Conservation (phyloP, 148 eudicot genomes). For the Vaccinium myrtillus region DNA sequence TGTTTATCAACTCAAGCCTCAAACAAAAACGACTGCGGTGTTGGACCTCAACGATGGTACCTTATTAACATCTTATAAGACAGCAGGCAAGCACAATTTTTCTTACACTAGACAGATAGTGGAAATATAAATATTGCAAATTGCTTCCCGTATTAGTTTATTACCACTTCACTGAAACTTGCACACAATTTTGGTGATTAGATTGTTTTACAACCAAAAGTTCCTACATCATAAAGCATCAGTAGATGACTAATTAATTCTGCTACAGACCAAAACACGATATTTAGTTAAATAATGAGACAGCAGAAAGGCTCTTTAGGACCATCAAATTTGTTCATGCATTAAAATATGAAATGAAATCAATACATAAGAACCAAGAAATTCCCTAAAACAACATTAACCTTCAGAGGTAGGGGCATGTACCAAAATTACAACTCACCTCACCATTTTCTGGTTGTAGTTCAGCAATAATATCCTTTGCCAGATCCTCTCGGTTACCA, state of each 20-base stretch:
- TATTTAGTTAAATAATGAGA: not conserved
- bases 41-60: not conserved
- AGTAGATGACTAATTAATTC: not conserved
- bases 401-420: constrained; percentile 5
- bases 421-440: constrained; percentile 44
- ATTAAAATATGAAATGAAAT: not conserved
- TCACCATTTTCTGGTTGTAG: constrained; percentile 74
- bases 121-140: not conserved
- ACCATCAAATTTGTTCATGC: not conserved
- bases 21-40: not conserved
- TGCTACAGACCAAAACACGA: not conserved
- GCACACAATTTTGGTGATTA: not conserved
- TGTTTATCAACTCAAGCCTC: not conserved
- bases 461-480: constrained; percentile 80
- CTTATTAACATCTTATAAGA: not conserved
- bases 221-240: not conserved
- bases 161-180: not conserved
- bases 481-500: constrained; percentile 96
- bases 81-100: not conserved
- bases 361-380: not conserved
- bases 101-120: not conserved
- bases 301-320: not conserved
- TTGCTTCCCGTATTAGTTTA: not conserved
- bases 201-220: not conserved
- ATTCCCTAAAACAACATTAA: not conserved